phyloP scores from a whole-genome alignment of 2,329 filamentous ascomycete genomes.

The Coniosporium tulheliwenetii region DNA sequence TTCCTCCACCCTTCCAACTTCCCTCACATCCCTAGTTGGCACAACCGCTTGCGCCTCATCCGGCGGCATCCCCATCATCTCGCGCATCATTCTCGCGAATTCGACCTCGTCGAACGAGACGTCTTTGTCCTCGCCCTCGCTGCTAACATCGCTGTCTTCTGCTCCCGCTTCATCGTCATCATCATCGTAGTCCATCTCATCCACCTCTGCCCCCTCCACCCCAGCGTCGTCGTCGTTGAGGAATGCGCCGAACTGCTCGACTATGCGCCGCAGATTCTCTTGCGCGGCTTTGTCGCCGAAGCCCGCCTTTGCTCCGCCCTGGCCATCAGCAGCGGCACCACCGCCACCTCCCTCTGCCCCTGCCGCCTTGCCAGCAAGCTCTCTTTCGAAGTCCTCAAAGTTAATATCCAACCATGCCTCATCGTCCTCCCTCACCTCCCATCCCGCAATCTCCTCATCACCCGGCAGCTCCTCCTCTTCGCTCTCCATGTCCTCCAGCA shows the following conservation, averaged over 20 bases:
- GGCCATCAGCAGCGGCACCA: too few species aligned
- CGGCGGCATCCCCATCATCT: constrained; percentile 64
- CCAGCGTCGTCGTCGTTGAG: constrained; percentile 74
- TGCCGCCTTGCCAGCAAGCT: constrained; percentile 48
- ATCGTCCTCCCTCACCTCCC: constrained; percentile 61
- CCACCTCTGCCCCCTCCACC: constrained; percentile 53
- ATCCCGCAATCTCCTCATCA: constrained; percentile 55
- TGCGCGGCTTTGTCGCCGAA: constrained; percentile 54
- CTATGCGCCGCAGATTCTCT: constrained; percentile 74
- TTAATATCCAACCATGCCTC: constrained; percentile 89
- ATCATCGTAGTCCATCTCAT: constrained; percentile 53
- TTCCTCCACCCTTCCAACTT: constrained; percentile 5
- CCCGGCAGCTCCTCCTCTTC: constrained; percentile 58
- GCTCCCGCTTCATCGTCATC: constrained; percentile 34
- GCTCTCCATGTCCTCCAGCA: constrained; percentile 59
- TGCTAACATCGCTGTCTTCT: constrained; percentile 25
- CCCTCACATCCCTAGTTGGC: too few species aligned
- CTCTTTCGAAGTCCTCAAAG: constrained; percentile 74
- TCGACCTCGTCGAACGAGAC: constrained; percentile 73
- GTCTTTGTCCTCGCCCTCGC: constrained; percentile 56
- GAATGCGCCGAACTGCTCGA: constrained; percentile 85
- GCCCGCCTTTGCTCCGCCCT: constrained; percentile 7
- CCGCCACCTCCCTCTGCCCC: constrained; percentile 9
- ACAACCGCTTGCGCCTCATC: constrained; percentile 13
- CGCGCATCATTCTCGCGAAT: constrained; percentile 75